Conservation (phyloP, 495 filamentous ascomycete genomes). For the Aspergillus hancockii region DNA sequence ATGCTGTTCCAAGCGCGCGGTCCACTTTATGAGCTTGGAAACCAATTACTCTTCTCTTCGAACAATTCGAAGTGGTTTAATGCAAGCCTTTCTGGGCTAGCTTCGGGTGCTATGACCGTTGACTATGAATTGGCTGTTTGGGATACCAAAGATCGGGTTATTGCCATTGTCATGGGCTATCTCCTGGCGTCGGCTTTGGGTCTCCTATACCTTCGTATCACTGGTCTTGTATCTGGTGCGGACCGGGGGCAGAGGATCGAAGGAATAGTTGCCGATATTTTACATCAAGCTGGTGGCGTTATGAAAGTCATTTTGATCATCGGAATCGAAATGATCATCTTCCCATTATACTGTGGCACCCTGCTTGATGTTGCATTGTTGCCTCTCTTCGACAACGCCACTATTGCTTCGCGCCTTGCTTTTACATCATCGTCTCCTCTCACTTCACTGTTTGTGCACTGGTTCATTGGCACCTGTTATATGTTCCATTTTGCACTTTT, state of each 20-base stretch:
- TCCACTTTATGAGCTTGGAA: constrained; percentile 25
- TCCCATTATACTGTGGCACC: constrained; percentile 92
- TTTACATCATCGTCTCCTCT: constrained; percentile 76
- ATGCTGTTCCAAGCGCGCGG: constrained; percentile 18
- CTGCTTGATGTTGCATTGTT: constrained; percentile 87
- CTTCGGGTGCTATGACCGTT: constrained; percentile 30
- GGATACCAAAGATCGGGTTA: constrained; percentile 72
- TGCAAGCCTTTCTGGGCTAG: constrained; percentile 21
- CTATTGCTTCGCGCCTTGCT: constrained; percentile 68
- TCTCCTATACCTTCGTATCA: constrained; percentile 72
- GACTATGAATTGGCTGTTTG: constrained; percentile 72
- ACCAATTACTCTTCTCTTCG: constrained; percentile 23
- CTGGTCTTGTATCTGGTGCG: constrained; percentile 62
- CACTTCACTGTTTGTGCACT: constrained; percentile 93
- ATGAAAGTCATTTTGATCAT: constrained; percentile 99
- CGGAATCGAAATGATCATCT: constrained; percentile 97
- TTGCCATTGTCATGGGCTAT: constrained; percentile 83
- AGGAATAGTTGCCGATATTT: constrained; percentile 73
- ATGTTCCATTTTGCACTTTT: constrained; percentile 99
- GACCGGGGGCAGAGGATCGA: constrained; percentile 72
- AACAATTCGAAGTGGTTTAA: constrained; percentile 30
- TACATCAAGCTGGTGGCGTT: constrained; percentile 92
- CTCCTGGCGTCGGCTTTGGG: constrained; percentile 70
- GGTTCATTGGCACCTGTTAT: constrained; percentile 98
- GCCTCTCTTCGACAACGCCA: constrained; percentile 81